Conservation (phyloP, 345 rosid genomes). For the Hibiscus trionum region DNA sequence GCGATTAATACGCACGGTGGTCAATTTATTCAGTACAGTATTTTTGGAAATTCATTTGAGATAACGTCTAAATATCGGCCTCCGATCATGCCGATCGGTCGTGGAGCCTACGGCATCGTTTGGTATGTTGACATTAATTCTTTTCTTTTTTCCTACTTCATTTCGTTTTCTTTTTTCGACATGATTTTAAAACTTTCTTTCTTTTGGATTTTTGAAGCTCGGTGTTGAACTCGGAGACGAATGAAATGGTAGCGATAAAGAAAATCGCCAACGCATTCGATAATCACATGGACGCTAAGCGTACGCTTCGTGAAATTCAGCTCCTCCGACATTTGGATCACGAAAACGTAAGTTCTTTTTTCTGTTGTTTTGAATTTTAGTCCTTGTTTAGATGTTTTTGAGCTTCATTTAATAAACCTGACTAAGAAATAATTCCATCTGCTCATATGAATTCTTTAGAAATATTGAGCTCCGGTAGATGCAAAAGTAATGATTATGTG, state of each 20-base stretch:
- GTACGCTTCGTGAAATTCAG: slow-evolving; percentile 97
- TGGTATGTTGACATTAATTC: slow-evolving; percentile 36
- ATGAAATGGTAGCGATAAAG: slow-evolving; percentile 89
- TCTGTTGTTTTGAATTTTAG: not conserved
- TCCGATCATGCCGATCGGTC: slow-evolving; percentile 92
- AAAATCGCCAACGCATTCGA: slow-evolving; percentile 93
- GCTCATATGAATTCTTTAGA: not conserved
- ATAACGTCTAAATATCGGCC: slow-evolving; percentile 80
- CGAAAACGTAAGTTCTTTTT: slow-evolving; percentile 55
- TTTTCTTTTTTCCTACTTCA: not conserved
- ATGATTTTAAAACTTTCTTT: not conserved
- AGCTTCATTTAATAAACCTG: not conserved
- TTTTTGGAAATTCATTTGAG: slow-evolving; percentile 77
- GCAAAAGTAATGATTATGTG: not conserved
- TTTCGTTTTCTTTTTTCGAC: not conserved
- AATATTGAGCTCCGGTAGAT: not conserved
- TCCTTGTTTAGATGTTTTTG: not conserved
- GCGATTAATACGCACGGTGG: slow-evolving; percentile 65
- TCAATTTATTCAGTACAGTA: slow-evolving; percentile 52
- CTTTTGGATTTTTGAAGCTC: slow-evolving; percentile 40
- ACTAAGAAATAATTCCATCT: not conserved
- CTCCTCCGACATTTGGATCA: slow-evolving; percentile 91
- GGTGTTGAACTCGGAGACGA: slow-evolving; percentile 81
- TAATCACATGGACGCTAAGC: slow-evolving; percentile 93
- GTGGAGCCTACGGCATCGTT: slow-evolving; percentile 96